A percentile compares a stretch with the other conserved stretches of the same genome.
Conservation (phyloP, 345 rosid genomes). For the Euphorbia lathyris region DNA sequence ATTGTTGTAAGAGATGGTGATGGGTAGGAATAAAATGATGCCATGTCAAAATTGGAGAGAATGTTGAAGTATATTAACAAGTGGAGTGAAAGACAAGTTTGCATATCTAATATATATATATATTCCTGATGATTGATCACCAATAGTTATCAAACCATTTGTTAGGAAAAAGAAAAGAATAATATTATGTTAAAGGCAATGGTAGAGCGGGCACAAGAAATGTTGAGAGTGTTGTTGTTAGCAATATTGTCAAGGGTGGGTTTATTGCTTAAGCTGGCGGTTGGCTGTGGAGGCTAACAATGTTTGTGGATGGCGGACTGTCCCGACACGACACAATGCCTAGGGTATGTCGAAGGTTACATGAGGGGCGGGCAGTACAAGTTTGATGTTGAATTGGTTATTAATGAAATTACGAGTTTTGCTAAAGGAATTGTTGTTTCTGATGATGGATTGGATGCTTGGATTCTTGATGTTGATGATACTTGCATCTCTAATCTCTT, state of each 20-base stretch:
- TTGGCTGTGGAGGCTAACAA: conserved; percentile 79
- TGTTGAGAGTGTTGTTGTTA: conserved; percentile 28
- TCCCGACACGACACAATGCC: conserved; percentile 56
- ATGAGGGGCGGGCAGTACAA: conserved; percentile 79
- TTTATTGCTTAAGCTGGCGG: conserved; percentile 82
- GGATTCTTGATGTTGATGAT: conserved; percentile 89
- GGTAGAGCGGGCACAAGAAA: conserved; percentile 30
- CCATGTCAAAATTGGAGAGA: too few relatives aligned
- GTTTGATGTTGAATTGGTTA: conserved; percentile 48
- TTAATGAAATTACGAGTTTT: conserved; percentile 48
- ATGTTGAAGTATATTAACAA: too few relatives aligned
- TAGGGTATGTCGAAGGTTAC: conserved; percentile 53
- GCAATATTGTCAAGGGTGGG: conserved; percentile 30
- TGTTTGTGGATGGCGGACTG: conserved; percentile 65
- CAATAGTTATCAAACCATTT: too few relatives aligned
- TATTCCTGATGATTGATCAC: too few relatives aligned
- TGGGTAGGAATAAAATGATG: too few relatives aligned
- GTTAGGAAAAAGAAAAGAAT: too few relatives aligned
- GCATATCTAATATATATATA: too few relatives aligned
- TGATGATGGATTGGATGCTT: conserved; percentile 70
- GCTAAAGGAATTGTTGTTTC: conserved; percentile 31
- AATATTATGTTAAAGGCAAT: conserved; percentile 29
- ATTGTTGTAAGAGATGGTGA: too few relatives aligned
- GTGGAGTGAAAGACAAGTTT: too few relatives aligned
- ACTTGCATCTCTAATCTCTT: conserved; percentile 79